A percentile compares a stretch with the other conserved stretches of the same genome.
phyloP scores from a whole-genome alignment of 371 early-diverging fungal genomes.

The Chytridium lagenaria region DNA sequence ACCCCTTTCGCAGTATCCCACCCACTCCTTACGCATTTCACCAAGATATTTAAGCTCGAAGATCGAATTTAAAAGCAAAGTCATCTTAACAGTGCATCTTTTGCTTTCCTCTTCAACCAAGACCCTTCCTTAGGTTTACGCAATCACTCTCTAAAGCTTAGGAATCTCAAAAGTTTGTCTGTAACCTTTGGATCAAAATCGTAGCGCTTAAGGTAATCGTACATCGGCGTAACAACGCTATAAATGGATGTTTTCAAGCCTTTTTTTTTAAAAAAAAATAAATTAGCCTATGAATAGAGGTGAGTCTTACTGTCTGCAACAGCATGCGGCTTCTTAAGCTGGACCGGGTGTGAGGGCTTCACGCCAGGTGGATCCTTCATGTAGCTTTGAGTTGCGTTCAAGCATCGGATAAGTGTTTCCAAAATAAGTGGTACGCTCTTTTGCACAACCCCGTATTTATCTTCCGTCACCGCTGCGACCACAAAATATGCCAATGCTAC shows the following conservation, averaged over 20 bases:
- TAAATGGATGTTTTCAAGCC: slow-evolving; percentile 28
- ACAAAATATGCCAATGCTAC: slow-evolving; percentile 27
- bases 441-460: slow-evolving; percentile 35
- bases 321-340: background rate
- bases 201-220: slow-evolving; percentile 29
- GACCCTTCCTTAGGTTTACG: too few relatives aligned
- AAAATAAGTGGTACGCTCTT: slow-evolving; percentile 29
- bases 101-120: too few relatives aligned
- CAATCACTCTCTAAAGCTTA: slow-evolving; percentile 27
- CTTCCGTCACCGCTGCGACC: slow-evolving; percentile 32
- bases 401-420: slow-evolving; percentile 19
- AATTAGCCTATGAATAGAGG: background rate
- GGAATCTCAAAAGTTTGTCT: slow-evolving; percentile 26
- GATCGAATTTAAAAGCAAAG: too few relatives aligned
- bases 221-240: slow-evolving; percentile 20
- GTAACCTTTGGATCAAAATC: slow-evolving; percentile 23
- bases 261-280: background rate
- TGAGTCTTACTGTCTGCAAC: slow-evolving; percentile 15
- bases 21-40: too few relatives aligned
- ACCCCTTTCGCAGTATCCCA: too few relatives aligned
- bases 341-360: background rate
- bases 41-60: too few relatives aligned
- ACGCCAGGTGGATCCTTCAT: slow-evolving; percentile 16
- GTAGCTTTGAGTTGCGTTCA: slow-evolving; percentile 20
- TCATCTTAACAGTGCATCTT: too few relatives aligned